Evolutionary conservation across 305 asterid species (phyloP), one percentile per base, ranked within the genome.

Genomic region (Solanum hybrid): DNA sequence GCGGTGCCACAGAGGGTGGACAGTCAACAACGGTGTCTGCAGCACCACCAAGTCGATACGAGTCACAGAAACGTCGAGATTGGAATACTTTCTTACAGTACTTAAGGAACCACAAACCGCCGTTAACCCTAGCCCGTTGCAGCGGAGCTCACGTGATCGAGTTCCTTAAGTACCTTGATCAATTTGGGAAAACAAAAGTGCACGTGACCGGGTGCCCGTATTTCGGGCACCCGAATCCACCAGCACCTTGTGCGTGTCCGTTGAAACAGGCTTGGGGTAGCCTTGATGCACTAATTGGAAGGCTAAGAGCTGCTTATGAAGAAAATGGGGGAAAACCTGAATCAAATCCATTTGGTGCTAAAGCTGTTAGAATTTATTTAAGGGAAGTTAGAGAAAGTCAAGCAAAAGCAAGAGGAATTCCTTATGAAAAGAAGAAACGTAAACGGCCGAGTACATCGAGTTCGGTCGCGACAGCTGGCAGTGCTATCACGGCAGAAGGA

Each of bases 41-140:
- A 46, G 89, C 92, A 22, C 90, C 95, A 11, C 96, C 93, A 60
- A 96, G 96, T 90, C 95, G 98, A 1, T 96, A 96, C 91, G 96
- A 95, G 91, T 93, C 98, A 6, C 98, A 95, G 81, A 96, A 96
- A 92, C 96, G 98, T 24, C 90, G 98, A 38, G 98, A 95, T 89
- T 96, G 98, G 98, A 94, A 93, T 86, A 95, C 98, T 26, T 96
- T 96, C 93, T 89, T 91, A 10, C 98, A 96, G 90, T 96, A 96
- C 88, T 56, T 96, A 4, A 89, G 79, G 14, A 95, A 93, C 92
- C 98, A 96, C 90, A 91, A 92, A 75, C 94, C 95, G 8, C 95
- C 94, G 6, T n/a, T 92, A 64, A 87, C 93, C 60, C 80, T 92
- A 82, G 88, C 90, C 1, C 91, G 94, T 5, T 93, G 95, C 31